These are phyloP conservation scores for Alternaria rosae DNA, from an alignment of 2,329 filamentous ascomycete species.

Conservation along the genomic window DNA sequence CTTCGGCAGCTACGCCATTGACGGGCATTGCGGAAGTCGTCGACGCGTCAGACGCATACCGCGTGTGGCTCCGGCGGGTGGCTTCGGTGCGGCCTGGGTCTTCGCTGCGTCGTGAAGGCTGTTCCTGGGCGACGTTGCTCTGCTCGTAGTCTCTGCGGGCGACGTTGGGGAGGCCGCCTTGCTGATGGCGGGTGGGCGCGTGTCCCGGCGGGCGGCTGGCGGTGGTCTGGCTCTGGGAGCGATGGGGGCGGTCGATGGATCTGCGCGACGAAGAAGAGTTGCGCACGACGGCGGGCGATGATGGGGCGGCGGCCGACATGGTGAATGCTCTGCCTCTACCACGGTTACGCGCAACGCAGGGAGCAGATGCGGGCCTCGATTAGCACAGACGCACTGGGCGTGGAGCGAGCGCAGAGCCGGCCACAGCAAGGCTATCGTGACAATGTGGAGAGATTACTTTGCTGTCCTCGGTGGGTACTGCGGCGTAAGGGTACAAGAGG, in stretches of 20 bases:
- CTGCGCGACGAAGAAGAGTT: constrained; percentile 41
- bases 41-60: constrained; percentile 56
- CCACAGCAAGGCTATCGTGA: constrained; percentile 20
- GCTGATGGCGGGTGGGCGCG: constrained; percentile 49
- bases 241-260: constrained; percentile 45
- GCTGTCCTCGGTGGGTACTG: constrained; percentile 9
- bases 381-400: constrained; percentile 25
- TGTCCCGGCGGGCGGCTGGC: constrained; percentile 37
- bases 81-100: constrained; percentile 66
- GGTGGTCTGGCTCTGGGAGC: constrained; percentile 44
- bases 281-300: constrained; percentile 55
- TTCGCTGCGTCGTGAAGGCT: constrained; percentile 67
- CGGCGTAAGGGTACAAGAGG: constrained; percentile 11
- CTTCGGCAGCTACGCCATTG: constrained; percentile 48
- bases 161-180: constrained; percentile 58
- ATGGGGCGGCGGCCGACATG: constrained; percentile 49
- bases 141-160: constrained; percentile 77
- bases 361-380: constrained; percentile 27
- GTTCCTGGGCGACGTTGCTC: constrained; percentile 66
- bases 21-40: constrained; percentile 46
- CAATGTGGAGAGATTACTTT: constrained; percentile 17
- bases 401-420: constrained; percentile 20
- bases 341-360: constrained; percentile 29
- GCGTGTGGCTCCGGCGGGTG: constrained; percentile 56
- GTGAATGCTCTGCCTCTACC: constrained; percentile 24